Evolutionary conservation across 768 basidiomycete genomes (phyloP).

Genomic region (Boletus patriciae): DNA sequence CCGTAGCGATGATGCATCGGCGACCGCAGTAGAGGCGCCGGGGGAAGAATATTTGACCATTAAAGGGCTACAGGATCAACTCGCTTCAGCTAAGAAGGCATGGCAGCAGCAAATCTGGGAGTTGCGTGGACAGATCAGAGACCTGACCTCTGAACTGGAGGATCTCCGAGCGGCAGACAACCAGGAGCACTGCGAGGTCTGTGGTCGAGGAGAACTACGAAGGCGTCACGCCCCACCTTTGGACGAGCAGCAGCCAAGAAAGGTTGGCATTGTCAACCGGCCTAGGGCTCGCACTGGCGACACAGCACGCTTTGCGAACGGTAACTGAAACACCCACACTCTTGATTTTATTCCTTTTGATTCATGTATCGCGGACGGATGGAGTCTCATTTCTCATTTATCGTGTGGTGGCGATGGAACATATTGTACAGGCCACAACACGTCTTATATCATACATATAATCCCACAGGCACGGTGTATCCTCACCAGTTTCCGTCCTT

Average conservation of each 20-base stretch:
- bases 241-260: slow-evolving; percentile 26
- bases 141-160: slow-evolving; percentile 69
- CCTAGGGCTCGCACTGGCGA: slow-evolving; percentile 69
- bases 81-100: slow-evolving; percentile 53
- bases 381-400: slow-evolving; percentile 15
- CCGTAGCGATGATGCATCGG: slow-evolving; percentile 35
- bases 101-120: slow-evolving; percentile 79
- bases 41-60: slow-evolving; percentile 50
- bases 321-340: slow-evolving; percentile 20
- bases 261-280: slow-evolving; percentile 53
- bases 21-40: slow-evolving; percentile 23
- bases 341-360: slow-evolving; percentile 12
- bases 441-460: slow-evolving; percentile 14
- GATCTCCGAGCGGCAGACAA: slow-evolving; percentile 46
- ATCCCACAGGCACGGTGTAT: slow-evolving; percentile 8
- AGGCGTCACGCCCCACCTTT: slow-evolving; percentile 8
- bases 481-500: neutral
- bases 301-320: slow-evolving; percentile 59
- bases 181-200: slow-evolving; percentile 54
- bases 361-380: slow-evolving; percentile 19
- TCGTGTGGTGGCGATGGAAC: slow-evolving; percentile 9
- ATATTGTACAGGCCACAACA: slow-evolving; percentile 12
- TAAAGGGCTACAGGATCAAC: slow-evolving; percentile 59
- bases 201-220: slow-evolving; percentile 50
- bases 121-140: slow-evolving; percentile 69